Base-by-base conservation (phyloP, 2,329 filamentous ascomycete species). In the Cryoendolithus antarcticus region DNA sequence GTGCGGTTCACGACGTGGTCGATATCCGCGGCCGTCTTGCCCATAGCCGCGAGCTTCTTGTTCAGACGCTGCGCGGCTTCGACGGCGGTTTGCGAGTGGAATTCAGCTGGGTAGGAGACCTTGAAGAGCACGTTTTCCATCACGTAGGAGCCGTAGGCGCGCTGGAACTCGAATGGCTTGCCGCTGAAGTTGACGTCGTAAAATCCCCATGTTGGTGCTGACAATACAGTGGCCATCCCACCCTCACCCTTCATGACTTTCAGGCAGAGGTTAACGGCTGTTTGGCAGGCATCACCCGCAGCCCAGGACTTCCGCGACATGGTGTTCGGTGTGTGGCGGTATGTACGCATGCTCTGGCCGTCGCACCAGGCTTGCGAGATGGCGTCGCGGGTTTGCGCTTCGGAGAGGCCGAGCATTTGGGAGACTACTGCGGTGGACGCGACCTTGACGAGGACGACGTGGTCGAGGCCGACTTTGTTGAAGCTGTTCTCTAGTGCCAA, bases 121-220 rank as follows among this genome's bases (percentile, higher is more conserved):
- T 98, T 98, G 80, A 98, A 98, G 48, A 98, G 79, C 44, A 98
- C 86, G 58, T 96, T 98, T 77, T 98, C 91, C 91, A 98, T 98
- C 51, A 98, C 91, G 64, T 98, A 98, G 72, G 83, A 93, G 60
- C 88, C 89, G 59, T 96, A 98, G 43, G 81, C 78, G 47, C 91
- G 79, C 72, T 96, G 89, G 74, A 95, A 96, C 64, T 86, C 71
- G 62, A 98, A 96, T 65, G 84, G 84, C 56, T 93, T 85, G 66
- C 86, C 86, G 70, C 88, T 85, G 74, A 96, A 96, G 47, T 93
- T 75, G 48, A 95, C 88, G 59, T 96, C 91, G 67, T 96, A 96
- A 75, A 96, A 98, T 43, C 91, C 91, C 91, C 91, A 98, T 42
- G 79, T 78, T 30, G 86, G 86, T 9, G 89, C 86, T 37, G 86